Base-by-base conservation (phyloP, 441 rosid species). In the Caryocar brasiliense region DNA sequence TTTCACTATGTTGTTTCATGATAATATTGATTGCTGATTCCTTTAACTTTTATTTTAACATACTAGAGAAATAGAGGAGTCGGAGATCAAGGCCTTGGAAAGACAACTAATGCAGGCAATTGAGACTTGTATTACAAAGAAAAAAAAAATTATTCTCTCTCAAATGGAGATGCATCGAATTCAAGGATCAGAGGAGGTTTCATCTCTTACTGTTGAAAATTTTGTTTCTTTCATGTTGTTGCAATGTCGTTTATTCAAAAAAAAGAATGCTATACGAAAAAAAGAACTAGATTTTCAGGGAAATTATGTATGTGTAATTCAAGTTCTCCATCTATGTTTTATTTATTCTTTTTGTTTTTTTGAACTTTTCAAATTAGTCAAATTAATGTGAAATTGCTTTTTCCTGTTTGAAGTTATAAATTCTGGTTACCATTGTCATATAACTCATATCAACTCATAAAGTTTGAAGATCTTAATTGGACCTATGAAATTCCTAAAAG, bases 21-120 rank as follows among this genome's bases (percentile, higher is more conserved):
- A 57, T 44, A 18, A 22, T 18, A 47, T 14, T 33, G 40, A 12
- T 20, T 64, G 36, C 66, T 54, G 38, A 68, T 51, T 48, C 54
- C 39, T 47, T 69, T 27, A 40, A 21, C 30, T 40, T 50, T 11
- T 25, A 11, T 21, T 49, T 45, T 50, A 56, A 58, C 29, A 7
- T 72, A 59, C 38, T 67, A 88, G 99, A 70, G 99, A 93, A 81
- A 93, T 93, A 61, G 95, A 84, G 62, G 99, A 78, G 72, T 67
- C 86, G 23, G 99, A 89, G 66, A 78, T 93, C 74, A 88, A 82
- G 74, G 83, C 85, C 5, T 69, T 86, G 78, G 97, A 93, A 67
- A 86, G 97, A 62, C 99, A 93, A 65, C 66, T 93, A 64, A 79
- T 93, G 96, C 99, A 93, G 51, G 82, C 99, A 27, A 81, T 86